phyloP scores from a whole-genome alignment of 345 rosid genomes.

The Linum trigynum region DNA sequence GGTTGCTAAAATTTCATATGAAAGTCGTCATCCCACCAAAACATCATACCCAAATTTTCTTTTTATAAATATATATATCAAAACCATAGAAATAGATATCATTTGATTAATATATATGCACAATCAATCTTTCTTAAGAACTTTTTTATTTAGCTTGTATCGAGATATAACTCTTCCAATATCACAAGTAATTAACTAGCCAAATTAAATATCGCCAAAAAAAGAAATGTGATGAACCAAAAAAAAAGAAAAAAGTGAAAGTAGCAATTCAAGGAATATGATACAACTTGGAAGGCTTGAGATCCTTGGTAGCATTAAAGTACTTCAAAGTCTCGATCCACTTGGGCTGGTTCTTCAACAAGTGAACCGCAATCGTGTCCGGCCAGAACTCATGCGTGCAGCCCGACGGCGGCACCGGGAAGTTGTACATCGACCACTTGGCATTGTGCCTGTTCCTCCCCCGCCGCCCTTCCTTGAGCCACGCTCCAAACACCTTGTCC shows the following conservation, averaged over 20 bases:
- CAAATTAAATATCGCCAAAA: neutral
- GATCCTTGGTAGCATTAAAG: conserved; percentile 55
- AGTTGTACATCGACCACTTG: conserved; percentile 86
- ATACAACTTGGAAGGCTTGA: conserved; percentile 79
- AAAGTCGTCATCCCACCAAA: too few relatives aligned
- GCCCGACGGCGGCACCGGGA: conserved; percentile 43
- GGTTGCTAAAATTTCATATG: too few relatives aligned
- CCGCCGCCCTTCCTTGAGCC: conserved; percentile 63
- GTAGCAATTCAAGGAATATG: conserved; percentile 35
- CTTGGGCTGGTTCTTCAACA: conserved; percentile 67
- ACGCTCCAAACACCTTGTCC: conserved; percentile 58
- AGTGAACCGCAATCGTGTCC: conserved; percentile 62
- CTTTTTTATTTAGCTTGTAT: too few relatives aligned
- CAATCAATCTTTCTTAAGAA: too few relatives aligned
- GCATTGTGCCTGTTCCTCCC: conserved; percentile 62
- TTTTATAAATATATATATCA: too few relatives aligned
- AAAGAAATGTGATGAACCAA: neutral
- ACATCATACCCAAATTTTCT: too few relatives aligned
- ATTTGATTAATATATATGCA: too few relatives aligned
- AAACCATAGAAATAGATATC: too few relatives aligned
- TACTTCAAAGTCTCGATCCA: conserved; percentile 63
- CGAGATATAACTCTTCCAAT: too few relatives aligned
- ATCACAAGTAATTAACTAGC: neutral
- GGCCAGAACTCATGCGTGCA: conserved; percentile 87
- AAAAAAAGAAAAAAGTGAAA: neutral